Base-by-base conservation (phyloP, 805 yeast genomes). In the Myxozyma monticola region DNA sequence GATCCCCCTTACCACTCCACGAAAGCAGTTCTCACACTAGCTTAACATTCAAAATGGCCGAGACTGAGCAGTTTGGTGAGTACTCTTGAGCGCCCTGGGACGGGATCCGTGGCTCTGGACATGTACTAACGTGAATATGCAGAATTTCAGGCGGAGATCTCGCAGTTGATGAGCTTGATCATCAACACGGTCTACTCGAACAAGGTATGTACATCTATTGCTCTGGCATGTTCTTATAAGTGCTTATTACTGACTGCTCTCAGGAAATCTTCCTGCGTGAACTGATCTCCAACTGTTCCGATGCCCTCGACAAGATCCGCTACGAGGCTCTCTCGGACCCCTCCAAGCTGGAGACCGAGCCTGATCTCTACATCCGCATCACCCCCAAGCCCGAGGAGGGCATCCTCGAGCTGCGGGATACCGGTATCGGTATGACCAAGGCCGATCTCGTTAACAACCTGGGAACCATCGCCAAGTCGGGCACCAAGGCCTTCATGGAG, bases 371-470 rank as follows among this genome's bases (percentile, higher is more conserved):
- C 80, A 90, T 93, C 70, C 88, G 99, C 81, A 82, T 93, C 68
- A 93, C 96, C 61, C 99, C 99, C 72, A 82, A 76, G 71, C 96
- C 96, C 73, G 99, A 93, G 64, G 81, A 84, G 69, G 88, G 89
- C 73, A 84, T 91, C 56, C 79, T 93, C 69, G 98, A 93, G 77
- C 86, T 93, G 72, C 89, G 98, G 79, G 99, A 93, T 74, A 83
- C 98, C 54, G 99, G 99, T 90, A 88, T 93, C 46, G 99, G 99
- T 90, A 89, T 93, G 96, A 93, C 99, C 77, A 93, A 93, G 80
- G 95, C 96, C 63, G 99, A 93, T 71, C 80, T 93, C 71, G 91
- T 93, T 69, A 93, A 95, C 84, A 93, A 93, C 80, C 86, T 93
- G 75, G 99, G 99, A 85, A 93, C 98, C 62, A 93, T 93, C 71